Evolutionary conservation across 2,329 filamentous ascomycete genomes (phyloP), one percentile per base, ranked within the genome.

Genomic region (Neospermospora avenae): DNA sequence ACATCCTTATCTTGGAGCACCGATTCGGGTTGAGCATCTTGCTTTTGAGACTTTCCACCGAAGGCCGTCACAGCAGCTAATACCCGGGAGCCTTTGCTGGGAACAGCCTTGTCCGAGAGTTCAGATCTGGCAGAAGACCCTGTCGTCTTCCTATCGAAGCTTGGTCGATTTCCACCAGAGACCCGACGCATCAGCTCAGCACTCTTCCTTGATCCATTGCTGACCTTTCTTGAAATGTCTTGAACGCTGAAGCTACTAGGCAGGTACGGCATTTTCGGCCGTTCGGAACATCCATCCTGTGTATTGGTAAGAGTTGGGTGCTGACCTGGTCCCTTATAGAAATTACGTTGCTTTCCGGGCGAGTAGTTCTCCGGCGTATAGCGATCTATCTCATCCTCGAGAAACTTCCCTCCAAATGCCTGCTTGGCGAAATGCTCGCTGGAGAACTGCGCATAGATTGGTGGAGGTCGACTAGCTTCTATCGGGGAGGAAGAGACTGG

Each of bases 381-480:
- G 1, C 67, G 61, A 56, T 74, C 68, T 55, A 73, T 71, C 48
- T 71, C 68, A 46, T 72, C 71, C 63, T 74, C 69, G 20, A 73
- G 60, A 51, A 74, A 74, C 57, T 72, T 72, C 31, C 68, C 70
- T 52, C 66, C 70, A 24, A 67, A 76, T 75, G 59, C 80, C 76
- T 73, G 68, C 48, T 68, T 68, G 6, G 68, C 55, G 44, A 73
- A 67, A 65, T 72, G 61, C 68, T 73, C 73, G 63, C 74, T 79
- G 48, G 78, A 76, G 71, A 93, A 95, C 69, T 95, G 88, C 14
- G 89, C 84, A 80, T 90, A 96, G 58, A 93, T 92, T 24, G 93
- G 91, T 1, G 89, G 85, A 18, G 83, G 79, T 10, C 75, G 66
- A 7, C 68, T 75, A 70, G 53, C 75, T 42, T 77, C 75, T 16